Base-by-base conservation (phyloP, 768 basidiomycete species). In the Amanita fuliginea region DNA sequence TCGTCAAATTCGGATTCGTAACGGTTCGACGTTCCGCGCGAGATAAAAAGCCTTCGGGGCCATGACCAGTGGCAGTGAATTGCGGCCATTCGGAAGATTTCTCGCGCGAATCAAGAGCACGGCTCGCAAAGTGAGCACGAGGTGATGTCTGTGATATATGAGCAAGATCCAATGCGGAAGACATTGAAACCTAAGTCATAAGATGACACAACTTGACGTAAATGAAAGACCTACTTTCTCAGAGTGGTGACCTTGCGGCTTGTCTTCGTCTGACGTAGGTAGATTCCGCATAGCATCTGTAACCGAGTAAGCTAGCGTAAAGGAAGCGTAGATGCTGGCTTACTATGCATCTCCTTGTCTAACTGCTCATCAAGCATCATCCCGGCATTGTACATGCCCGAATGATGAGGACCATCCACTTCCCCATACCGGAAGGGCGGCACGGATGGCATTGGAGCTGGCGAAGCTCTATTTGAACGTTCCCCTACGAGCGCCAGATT, bases 71-170 rank as follows among this genome's bases (percentile, higher is more conserved):
- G 22, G 76, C 77, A 41, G 78, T 71, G 66, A 92, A 96, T 63
- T 92, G 90, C 28, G 93, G 89, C 94, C 94, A 97, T 62, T 96
- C 93, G 1, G 91, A 91, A 7, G 87, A 74, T 62, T 82, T 85
- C 60, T 83, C 83, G 30, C 77, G 72, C 42, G 71, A 64, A 30
- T 85, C 81, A 53, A 76, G 66, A 22, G 66, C 60, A 39, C 82
- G 80, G 53, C 67, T 64, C 26, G 71, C 61, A 52, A 79, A 79
- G 42, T 77, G 78, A 43, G 75, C 67, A 26, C 80, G 76, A 21
- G 84, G 81, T 11, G 86, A 83, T 5, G 84, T 84, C 62, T 89
- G 90, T 3, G 88, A 83, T 30, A 89, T 76, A 44, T 92, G 89
- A 13, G 95, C 93, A 33, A 97, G 76, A 64, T 97, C 94, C 58